Base-by-base conservation (phyloP, 23 red algal species). In the Agarophyton chilense region DNA sequence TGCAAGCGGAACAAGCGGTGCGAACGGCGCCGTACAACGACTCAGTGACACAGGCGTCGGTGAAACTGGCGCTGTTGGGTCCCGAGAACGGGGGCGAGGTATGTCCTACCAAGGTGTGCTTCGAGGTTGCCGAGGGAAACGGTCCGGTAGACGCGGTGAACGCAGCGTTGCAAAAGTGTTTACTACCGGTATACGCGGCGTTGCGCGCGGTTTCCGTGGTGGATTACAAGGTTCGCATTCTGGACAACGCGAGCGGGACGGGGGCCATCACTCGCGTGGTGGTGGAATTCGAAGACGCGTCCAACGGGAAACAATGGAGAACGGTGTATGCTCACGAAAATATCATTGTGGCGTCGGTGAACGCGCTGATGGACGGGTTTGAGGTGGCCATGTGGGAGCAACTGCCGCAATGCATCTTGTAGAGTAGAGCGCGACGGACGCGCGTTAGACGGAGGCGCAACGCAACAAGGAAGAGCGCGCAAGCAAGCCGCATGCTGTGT, bases 141-240 rank as follows among this genome's bases (percentile, higher is more conserved):
- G 97, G 97, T 16, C 97, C 97, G 29, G 86, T 99, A 21, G 93
- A 99, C 79, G 97, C 97, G 31, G 91, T 99, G 45, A 99, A 99
- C 57, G 82, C 45, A 29, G 97, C 97, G 1, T 39, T 99, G 64
- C 66, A 79, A 25, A 88, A 90, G 41, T 90, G 89, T 32, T 77
- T 99, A 12, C 52, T 68, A 19, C 54, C 53, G 14, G 72, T 84
- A 4, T 96, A 89, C 57, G 40, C 28, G n/a, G 55, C 83, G 45
- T 88, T 99, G 54, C 47, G 70, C 26, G 52, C 62, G 36, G 87
- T 99, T n/a, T 83, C 57, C 4, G 60, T 99, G 16, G 80, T 78
- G 16, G 97, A 99, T 56, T 99, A 99, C 79, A 99, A 96, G 51
- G 97, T 99, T 21, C 92, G 97, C n/a, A 99, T 99, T 53, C 87